phyloP scores from a whole-genome alignment of 495 filamentous ascomycete genomes.

The Aspergillus homomorphus region DNA sequence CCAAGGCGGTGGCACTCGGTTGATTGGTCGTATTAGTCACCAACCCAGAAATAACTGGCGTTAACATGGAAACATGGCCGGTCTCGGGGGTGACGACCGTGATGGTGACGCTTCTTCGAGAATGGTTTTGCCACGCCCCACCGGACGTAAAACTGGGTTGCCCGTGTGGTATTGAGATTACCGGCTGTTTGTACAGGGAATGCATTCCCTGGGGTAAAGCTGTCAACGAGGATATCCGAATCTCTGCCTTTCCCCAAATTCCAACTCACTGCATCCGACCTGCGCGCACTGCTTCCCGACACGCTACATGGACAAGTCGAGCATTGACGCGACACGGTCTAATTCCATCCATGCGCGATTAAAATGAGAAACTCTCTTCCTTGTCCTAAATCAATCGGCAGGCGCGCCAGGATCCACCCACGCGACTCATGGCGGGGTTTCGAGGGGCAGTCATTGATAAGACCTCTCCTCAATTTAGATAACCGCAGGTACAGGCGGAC shows the following conservation, averaged over 20 bases:
- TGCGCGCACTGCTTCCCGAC: background rate
- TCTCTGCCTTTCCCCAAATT: background rate
- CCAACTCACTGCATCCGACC: background rate
- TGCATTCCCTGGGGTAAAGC: background rate
- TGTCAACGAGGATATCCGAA: background rate
- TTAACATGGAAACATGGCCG: constrained; percentile 23
- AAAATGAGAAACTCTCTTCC: constrained; percentile 7
- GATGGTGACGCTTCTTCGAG: constrained; percentile 24
- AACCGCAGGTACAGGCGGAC: constrained; percentile 14
- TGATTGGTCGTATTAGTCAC: constrained; percentile 4
- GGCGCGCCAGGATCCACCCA: constrained; percentile 24
- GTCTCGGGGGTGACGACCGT: constrained; percentile 30
- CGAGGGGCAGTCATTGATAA: constrained; percentile 24
- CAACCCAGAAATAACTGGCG: constrained; percentile 4
- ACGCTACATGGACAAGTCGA: background rate
- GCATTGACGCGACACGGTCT: background rate
- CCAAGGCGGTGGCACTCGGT: constrained; percentile 7
- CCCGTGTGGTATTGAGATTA: constrained; percentile 5
- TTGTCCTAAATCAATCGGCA: constrained; percentile 18
- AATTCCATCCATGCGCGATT: background rate
- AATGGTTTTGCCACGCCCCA: constrained; percentile 41
- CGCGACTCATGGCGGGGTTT: constrained; percentile 26
- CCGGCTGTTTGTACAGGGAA: background rate
- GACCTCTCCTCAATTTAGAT: constrained; percentile 14
- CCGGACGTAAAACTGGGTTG: constrained; percentile 13